Conservation (phyloP, 352 stramenopile genomes). For the Globisporangium iwayamae region DNA sequence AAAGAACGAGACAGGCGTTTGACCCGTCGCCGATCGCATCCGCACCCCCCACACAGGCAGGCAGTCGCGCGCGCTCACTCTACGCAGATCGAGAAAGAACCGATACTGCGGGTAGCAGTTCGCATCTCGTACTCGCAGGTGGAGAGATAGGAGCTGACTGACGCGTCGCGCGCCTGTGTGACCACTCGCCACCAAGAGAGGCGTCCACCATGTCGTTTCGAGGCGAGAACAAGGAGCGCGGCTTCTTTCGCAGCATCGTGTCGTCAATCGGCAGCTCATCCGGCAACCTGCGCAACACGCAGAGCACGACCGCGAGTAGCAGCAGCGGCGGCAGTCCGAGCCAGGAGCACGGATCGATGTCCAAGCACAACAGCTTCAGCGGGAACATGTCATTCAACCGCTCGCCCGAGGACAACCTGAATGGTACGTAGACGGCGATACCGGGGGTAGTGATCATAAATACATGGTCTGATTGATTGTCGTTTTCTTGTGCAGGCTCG, state of each 20-base stretch:
- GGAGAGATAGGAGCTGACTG: background rate
- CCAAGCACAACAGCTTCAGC: slow-evolving; percentile 73
- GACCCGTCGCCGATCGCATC: slow-evolving; percentile 6
- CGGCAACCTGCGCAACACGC: slow-evolving; percentile 21
- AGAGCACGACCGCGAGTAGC: slow-evolving; percentile 31
- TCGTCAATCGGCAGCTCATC: slow-evolving; percentile 55
- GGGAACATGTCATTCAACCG: slow-evolving; percentile 62
- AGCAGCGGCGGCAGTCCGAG: slow-evolving; percentile 27
- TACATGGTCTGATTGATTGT: background rate
- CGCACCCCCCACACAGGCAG: background rate
- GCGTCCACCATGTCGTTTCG: slow-evolving; percentile 27
- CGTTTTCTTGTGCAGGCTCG: slow-evolving; percentile 9
- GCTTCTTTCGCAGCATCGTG: slow-evolving; percentile 64
- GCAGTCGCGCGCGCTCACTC: background rate
- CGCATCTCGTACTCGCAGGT: background rate
- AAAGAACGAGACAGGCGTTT: slow-evolving; percentile 2
- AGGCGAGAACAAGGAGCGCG: slow-evolving; percentile 31
- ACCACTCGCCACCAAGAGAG: background rate
- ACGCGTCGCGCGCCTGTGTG: background rate
- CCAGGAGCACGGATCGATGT: slow-evolving; percentile 24
- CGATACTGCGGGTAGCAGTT: background rate
- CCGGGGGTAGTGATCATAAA: background rate
- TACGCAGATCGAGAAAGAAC: background rate
- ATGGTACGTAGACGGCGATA: slow-evolving; percentile 9
- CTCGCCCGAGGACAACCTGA: slow-evolving; percentile 28